phyloP scores from a whole-genome alignment of 2,329 filamentous ascomycete species.

The Drechmeria coniospora region DNA sequence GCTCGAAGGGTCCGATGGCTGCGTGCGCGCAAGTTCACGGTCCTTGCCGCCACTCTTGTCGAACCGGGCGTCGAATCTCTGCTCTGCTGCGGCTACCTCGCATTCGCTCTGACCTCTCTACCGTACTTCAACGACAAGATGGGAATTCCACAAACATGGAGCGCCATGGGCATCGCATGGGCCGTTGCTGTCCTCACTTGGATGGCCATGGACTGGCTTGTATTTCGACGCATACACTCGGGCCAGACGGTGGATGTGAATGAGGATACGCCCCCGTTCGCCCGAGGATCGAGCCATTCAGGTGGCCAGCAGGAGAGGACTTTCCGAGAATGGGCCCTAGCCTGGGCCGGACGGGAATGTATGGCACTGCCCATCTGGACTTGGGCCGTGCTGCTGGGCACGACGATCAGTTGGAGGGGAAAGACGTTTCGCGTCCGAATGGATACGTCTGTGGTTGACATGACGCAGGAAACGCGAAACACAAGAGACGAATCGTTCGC shows the following conservation, averaged over 20 bases:
- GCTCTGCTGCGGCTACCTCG: conserved; percentile 65
- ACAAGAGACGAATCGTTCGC: no score
- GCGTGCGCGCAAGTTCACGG: conserved; percentile 86
- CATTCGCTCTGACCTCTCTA: conserved; percentile 63
- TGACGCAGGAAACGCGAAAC: conserved; percentile 4
- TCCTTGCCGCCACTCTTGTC: conserved; percentile 73
- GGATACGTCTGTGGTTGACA: conserved; percentile 60
- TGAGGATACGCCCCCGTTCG: conserved; percentile 59
- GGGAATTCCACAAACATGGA: conserved; percentile 50
- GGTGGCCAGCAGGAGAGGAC: conserved; percentile 32
- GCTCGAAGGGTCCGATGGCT: conserved; percentile 79
- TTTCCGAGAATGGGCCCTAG: conserved; percentile 56
- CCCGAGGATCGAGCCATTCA: conserved; percentile 26
- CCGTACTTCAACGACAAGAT: conserved; percentile 41
- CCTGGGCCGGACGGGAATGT: conserved; percentile 73
- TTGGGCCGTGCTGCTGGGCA: conserved; percentile 78
- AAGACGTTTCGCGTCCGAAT: conserved; percentile 65
- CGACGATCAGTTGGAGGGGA: conserved; percentile 77
- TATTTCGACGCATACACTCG: conserved; percentile 62
- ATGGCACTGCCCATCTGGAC: conserved; percentile 82
- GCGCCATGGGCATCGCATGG: conserved; percentile 51
- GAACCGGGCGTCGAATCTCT: conserved; percentile 87
- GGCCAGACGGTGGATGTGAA: conserved; percentile 56
- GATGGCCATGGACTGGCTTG: conserved; percentile 59
- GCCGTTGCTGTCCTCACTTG: conserved; percentile 47